phyloP scores from a whole-genome alignment of 139 green algal species.

The Ettlia oleoabundans region DNA sequence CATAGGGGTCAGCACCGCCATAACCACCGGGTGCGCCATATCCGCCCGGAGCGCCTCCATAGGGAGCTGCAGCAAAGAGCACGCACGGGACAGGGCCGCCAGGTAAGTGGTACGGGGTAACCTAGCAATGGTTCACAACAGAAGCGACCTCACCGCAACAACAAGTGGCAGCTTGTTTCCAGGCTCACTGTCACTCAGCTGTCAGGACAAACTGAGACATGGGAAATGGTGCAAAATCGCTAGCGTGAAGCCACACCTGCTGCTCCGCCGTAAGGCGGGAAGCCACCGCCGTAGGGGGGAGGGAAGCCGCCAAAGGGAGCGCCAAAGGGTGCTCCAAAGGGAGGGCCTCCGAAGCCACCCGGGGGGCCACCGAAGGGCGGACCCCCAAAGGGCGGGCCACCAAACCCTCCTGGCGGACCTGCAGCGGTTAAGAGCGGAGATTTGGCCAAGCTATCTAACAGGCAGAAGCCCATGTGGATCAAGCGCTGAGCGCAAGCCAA shows the following conservation, averaged over 20 bases:
- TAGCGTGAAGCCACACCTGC: too few relatives aligned
- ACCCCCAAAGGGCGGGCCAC: neutral
- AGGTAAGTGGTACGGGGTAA: too few relatives aligned
- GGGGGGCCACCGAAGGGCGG: constrained; percentile 2
- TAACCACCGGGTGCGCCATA: constrained; percentile 2
- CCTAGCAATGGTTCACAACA: too few relatives aligned
- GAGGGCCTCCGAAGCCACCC: constrained; percentile 26
- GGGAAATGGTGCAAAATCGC: too few relatives aligned
- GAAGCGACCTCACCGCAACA: too few relatives aligned
- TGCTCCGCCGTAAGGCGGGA: constrained; percentile 29
- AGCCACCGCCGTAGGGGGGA: constrained; percentile 16
- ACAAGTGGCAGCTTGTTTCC: too few relatives aligned
- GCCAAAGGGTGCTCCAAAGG: constrained; percentile 27
- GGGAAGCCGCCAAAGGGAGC: constrained; percentile 18
- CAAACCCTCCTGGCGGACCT: neutral
- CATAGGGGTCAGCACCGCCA: constrained; percentile 23
- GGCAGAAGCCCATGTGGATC: neutral
- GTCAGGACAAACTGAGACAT: too few relatives aligned
- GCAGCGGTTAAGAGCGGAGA: too few relatives aligned
- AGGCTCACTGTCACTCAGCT: too few relatives aligned
- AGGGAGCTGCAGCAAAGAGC: constrained; percentile 14
- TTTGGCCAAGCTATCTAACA: neutral
- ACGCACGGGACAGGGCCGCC: too few relatives aligned
- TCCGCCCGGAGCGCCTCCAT: constrained; percentile 4
- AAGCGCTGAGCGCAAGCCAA: neutral